phyloP scores from a whole-genome alignment of 2,329 filamentous ascomycete genomes.

The Cladophialophora immunda region DNA sequence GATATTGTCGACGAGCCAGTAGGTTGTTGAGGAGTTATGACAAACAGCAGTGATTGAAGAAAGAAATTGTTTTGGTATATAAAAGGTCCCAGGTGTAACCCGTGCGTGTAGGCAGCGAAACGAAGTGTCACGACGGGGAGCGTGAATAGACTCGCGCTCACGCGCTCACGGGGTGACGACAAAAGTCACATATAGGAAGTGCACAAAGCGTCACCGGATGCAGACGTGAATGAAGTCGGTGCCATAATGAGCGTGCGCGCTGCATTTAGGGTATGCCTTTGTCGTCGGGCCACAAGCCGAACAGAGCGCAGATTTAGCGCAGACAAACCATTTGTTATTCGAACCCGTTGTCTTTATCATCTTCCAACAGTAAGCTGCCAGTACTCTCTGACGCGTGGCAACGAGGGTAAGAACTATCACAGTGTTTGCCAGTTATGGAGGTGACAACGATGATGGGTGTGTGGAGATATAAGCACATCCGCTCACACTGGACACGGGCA shows the following conservation, averaged over 20 bases:
- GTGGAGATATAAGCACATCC: slow-evolving; percentile 10
- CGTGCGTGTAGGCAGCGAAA: neutral
- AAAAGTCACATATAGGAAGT: neutral
- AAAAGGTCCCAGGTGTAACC: neutral
- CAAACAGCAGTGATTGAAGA: neutral
- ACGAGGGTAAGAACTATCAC: neutral
- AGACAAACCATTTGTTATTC: neutral
- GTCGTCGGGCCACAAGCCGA: neutral
- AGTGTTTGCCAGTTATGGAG: neutral
- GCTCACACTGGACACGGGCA: neutral
- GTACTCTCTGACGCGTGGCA: slow-evolving; percentile 1
- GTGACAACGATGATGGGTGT: neutral
- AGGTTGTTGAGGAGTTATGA: neutral
- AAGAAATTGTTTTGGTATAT: neutral
- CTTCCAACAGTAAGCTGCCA: neutral
- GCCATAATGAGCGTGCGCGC: neutral
- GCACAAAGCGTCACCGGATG: neutral
- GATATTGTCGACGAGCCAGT: neutral
- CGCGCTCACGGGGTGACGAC: neutral
- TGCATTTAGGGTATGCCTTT: neutral
- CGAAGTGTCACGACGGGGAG: neutral
- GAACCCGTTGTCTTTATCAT: neutral
- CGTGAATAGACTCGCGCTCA: neutral
- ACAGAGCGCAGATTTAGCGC: neutral
- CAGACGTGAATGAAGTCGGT: neutral